Evolutionary conservation across 2,329 filamentous ascomycete species (phyloP).

Genomic region (Aspergillus sclerotialis): DNA sequence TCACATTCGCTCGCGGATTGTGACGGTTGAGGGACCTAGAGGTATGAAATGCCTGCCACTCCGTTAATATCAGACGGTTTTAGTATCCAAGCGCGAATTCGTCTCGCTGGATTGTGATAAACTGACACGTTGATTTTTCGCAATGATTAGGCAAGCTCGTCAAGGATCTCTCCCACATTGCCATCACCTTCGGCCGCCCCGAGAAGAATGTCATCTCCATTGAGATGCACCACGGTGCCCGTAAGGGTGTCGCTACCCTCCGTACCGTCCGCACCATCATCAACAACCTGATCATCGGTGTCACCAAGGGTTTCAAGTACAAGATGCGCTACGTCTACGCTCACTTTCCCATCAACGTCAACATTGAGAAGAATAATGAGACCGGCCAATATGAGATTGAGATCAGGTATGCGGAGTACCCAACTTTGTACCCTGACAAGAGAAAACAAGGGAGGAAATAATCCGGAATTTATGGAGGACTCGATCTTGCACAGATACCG

Average conservation of each 20-base stretch:
- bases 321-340: conserved; percentile 99
- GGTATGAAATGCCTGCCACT: conserved; percentile 46
- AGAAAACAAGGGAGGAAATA: no score
- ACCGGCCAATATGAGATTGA: conserved; percentile 84
- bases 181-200: conserved; percentile 89
- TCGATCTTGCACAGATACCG: background rate
- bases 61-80: background rate
- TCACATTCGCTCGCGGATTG: conserved; percentile 89
- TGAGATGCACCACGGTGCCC: conserved; percentile 95
- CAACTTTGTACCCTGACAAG: background rate
- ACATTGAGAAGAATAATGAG: conserved; percentile 93
- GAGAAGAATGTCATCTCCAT: conserved; percentile 85
- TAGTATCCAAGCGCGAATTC: background rate
- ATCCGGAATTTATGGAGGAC: background rate
- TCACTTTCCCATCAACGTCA: conserved; percentile 99
- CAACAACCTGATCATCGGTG: conserved; percentile 97
- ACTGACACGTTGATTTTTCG: conserved; percentile 15
- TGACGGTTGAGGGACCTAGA: conserved; percentile 95
- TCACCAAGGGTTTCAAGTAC: conserved; percentile 99
- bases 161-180: conserved; percentile 94
- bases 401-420: conserved; percentile 80
- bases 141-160: conserved; percentile 69
- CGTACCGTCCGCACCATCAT: conserved; percentile 97
- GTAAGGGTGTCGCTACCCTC: conserved; percentile 97
- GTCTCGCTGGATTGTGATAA: background rate